Evolutionary conservation across 1,284 basidiomycete genomes (phyloP).

Genomic region (Papiliotrema nemorosa): DNA sequence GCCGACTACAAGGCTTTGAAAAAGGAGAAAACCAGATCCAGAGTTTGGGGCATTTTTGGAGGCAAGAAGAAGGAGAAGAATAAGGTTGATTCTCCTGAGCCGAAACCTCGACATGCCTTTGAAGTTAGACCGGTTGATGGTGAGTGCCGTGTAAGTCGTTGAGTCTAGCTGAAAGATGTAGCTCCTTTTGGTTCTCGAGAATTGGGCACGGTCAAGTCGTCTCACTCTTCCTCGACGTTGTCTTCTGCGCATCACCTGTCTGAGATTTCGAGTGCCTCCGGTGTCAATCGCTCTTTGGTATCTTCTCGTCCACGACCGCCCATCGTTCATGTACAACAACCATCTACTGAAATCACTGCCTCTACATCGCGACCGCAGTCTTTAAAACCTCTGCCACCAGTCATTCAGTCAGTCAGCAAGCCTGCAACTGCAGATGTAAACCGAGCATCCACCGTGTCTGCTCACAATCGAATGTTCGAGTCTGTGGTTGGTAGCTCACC

Average conservation of each 20-base stretch:
- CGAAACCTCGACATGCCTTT: neutral
- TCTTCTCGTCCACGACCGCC: neutral
- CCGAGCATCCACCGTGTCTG: neutral
- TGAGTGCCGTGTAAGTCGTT: neutral
- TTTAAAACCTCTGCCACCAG: neutral
- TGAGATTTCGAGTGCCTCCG: neutral
- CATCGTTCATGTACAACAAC: conserved; percentile 8
- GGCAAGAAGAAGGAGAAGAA: conserved; percentile 31
- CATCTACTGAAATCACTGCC: conserved; percentile 6
- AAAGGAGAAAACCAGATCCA: conserved; percentile 37
- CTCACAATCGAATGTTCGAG: neutral
- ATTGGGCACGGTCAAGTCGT: neutral
- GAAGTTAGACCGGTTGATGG: neutral
- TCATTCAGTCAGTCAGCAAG: no score
- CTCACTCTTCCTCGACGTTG: neutral
- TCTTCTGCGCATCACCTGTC: neutral
- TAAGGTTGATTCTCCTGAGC: neutral
- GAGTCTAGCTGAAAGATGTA: neutral
- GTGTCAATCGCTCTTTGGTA: neutral
- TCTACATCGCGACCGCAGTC: neutral
- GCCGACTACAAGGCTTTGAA: conserved; percentile 15
- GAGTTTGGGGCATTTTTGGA: conserved; percentile 37
- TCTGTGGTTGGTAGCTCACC: conserved; percentile 1
- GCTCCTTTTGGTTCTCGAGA: neutral
- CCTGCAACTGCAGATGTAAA: no score